Base-by-base conservation (phyloP, 805 yeast genomes). In the Kuraishia hungarica region DNA sequence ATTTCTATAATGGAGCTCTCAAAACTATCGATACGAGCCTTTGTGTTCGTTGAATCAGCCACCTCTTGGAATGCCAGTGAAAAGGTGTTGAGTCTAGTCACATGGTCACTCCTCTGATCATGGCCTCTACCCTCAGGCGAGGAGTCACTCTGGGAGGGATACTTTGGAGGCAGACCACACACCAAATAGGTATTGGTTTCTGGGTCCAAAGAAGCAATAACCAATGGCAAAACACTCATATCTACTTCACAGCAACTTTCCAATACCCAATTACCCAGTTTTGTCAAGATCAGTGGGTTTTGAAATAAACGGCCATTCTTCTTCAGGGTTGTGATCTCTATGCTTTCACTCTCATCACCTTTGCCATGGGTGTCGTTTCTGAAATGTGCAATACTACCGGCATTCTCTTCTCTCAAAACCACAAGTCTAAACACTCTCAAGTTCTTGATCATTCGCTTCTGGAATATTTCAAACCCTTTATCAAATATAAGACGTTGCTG, bases 1-100 rank as follows among this genome's bases (percentile, higher is more conserved):
- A 94, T 84, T 71, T 94, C 97, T 50, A 94, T 90, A 22, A 94
- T 89, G 2, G 97, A 84, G 59, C 96, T 88, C 67, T 94, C 98
- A 70, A 94, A 94, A 64, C 96, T 90, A 67, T 94, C 98, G 58
- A 94, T 87, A 63, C 93, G 79, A 20, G 91, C 91, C 61, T 87
- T 84, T 2, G 97, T 97, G 48, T 91, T 93, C 5, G 96, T 87
- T 21, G 81, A 81, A 50, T 77, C 78, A 1, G 97, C 94, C 26
- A 92, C 89, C 60, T 86, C 87, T 67, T 90, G 97, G 68, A 94
- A 94, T 39, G 96, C 96, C 56, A 86, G 81, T 51, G 97, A 92
- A 65, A 94, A 94, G 7, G 89, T 85, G 66, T 94, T 93, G 53
- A 86, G 71, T 39, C 84, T 69, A 0, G 84, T 78, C 35, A 76